Conservation (phyloP, 805 yeast species). For the Kazachstania kunashirensis region DNA sequence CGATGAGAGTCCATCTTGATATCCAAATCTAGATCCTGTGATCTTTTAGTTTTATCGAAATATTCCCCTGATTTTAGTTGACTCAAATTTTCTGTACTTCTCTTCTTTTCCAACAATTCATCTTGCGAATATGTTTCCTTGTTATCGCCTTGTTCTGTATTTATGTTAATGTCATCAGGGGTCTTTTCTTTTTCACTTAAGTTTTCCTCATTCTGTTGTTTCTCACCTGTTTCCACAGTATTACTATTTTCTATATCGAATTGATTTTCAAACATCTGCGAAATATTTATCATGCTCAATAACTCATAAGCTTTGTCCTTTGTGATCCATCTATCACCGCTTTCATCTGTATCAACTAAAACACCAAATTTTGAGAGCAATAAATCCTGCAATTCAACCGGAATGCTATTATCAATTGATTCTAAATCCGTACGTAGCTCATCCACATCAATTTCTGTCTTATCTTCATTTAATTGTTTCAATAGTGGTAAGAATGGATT, state of each 20-base stretch:
- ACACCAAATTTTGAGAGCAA: slow-evolving; percentile 21
- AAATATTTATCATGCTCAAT: slow-evolving; percentile 13
- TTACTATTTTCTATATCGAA: slow-evolving; percentile 3
- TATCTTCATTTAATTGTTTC: slow-evolving; percentile 9
- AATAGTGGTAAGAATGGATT: slow-evolving; percentile 20
- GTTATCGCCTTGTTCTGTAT: no score
- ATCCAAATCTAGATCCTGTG: slow-evolving; percentile 5
- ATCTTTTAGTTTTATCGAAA: slow-evolving; percentile 5
- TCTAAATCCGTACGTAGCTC: slow-evolving; percentile 2
- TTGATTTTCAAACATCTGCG: slow-evolving; percentile 12
- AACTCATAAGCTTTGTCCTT: slow-evolving; percentile 19
- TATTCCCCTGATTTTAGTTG: no score
- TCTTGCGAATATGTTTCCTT: no score
- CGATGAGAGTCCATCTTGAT: slow-evolving; percentile 9
- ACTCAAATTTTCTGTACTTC: no score
- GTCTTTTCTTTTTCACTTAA: no score
- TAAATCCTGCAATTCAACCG: slow-evolving; percentile 2
- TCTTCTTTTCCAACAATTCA: no score
- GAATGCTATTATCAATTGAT: not conserved
- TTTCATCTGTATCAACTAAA: slow-evolving; percentile 20
- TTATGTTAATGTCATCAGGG: no score
- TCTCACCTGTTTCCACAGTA: no score
- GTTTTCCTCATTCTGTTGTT: no score
- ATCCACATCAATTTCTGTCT: slow-evolving; percentile 3
- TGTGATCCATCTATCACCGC: slow-evolving; percentile 25